Conservation (phyloP, 1,139 yeast genomes). For the Kodamaea alishanica region DNA sequence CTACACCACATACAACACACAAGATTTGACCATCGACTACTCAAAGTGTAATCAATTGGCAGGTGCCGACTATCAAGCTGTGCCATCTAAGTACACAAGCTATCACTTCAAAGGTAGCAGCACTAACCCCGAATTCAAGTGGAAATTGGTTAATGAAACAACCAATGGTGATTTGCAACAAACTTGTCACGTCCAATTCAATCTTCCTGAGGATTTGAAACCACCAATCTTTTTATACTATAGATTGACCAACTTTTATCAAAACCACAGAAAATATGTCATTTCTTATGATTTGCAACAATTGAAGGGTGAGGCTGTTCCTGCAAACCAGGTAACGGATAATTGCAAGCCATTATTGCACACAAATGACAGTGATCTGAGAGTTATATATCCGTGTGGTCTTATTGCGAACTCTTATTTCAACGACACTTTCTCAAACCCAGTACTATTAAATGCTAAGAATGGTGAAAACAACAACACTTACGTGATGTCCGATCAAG, state of each 20-base stretch:
- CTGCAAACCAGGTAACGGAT: slow-evolving; percentile 39
- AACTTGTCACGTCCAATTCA: slow-evolving; percentile 56
- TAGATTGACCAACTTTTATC: slow-evolving; percentile 68
- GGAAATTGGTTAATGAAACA: slow-evolving; percentile 46
- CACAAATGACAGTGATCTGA: slow-evolving; percentile 15
- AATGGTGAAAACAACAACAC: slow-evolving; percentile 39
- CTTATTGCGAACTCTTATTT: slow-evolving; percentile 72
- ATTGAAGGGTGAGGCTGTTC: slow-evolving; percentile 58
- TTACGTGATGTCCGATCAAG: slow-evolving; percentile 50
- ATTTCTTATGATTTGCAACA: slow-evolving; percentile 66
- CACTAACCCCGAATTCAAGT: slow-evolving; percentile 45
- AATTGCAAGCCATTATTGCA: slow-evolving; percentile 61
- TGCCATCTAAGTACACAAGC: slow-evolving; percentile 51
- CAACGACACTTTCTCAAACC: slow-evolving; percentile 61
- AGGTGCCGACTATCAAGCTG: slow-evolving; percentile 28
- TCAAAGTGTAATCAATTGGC: slow-evolving; percentile 51
- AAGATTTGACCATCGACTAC: slow-evolving; percentile 56
- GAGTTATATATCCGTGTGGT: slow-evolving; percentile 67
- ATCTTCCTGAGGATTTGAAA: slow-evolving; percentile 53
- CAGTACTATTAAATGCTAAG: slow-evolving; percentile 41
- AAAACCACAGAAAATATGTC: slow-evolving; percentile 76
- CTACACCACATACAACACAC: slow-evolving; percentile 56
- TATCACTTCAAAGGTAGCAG: slow-evolving; percentile 52
- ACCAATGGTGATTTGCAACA: slow-evolving; percentile 34
- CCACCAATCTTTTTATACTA: slow-evolving; percentile 67